Evolutionary conservation across 139 green algal genomes (phyloP).

Genomic region (Haematococcus lacustris): DNA sequence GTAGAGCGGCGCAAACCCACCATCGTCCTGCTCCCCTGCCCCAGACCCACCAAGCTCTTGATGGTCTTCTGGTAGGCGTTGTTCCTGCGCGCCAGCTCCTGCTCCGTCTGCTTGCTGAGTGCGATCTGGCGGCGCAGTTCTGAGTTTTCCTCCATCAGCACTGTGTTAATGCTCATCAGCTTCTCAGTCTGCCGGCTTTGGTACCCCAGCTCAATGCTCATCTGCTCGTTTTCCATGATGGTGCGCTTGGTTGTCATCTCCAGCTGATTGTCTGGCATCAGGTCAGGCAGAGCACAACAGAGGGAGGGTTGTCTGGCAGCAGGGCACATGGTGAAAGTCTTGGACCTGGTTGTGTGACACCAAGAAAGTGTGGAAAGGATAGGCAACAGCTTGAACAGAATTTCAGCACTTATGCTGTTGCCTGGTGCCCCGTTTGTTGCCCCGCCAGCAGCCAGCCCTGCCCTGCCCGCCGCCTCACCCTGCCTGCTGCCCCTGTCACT

Average conservation of each 20-base stretch:
- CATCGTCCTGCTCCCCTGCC: not conserved
- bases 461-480: no score
- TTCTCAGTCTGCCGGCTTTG: slow-evolving; percentile 53
- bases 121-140: slow-evolving; percentile 48
- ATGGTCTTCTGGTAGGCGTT: slow-evolving; percentile 49
- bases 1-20: not conserved
- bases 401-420: no score
- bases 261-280: slow-evolving; percentile 80
- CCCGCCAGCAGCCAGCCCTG: no score
- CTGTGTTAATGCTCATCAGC: slow-evolving; percentile 46
- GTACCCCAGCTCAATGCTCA: slow-evolving; percentile 63
- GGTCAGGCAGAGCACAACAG: no score
- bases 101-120: slow-evolving; percentile 58
- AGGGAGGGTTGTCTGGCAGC: no score
- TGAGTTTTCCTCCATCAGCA: slow-evolving; percentile 23
- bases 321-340: no score
- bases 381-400: no score
- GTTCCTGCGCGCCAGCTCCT: slow-evolving; percentile 54
- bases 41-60: slow-evolving; percentile 25
- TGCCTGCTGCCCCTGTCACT: no score
- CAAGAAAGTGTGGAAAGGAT: no score
- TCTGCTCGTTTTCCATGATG: slow-evolving; percentile 80
- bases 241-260: slow-evolving; percentile 77
- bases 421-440: no score
- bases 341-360: no score